Evolutionary conservation across 495 filamentous ascomycete genomes (phyloP), one percentile per base, ranked within the genome.

Genomic region (Chaetomium fimeti): DNA sequence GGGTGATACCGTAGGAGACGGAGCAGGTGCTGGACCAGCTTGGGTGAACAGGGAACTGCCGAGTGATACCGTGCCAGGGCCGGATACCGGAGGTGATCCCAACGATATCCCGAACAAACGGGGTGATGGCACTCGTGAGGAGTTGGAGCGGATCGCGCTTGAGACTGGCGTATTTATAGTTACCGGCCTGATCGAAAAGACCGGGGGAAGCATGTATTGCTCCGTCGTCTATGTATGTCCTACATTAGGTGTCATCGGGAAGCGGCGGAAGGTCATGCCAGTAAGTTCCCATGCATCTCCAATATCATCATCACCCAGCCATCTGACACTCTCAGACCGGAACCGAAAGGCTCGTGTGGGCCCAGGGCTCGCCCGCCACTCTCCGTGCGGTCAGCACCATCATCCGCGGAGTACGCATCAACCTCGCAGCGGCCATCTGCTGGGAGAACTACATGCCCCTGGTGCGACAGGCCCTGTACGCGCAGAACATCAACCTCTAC

Each of bases 401-500:
- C n/a, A 88, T 98, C 64, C 84, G 85, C 24, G 91, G 89, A 24
- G 85, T 93, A 16, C 85, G 83, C 51, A 76, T 98, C 22, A 92
- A 87, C 18, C 77, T 97, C 8, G 93, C 87, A 0, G 86, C 91
- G 0, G 93, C 93, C 2, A 95, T 98, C 48, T 98, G 93, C 79
- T 98, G 93, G 93, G 93, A 98, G 76, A 97, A 91, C 67, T 96
- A 91, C 72, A 98, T 98, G 93, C 93, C 93, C 0, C 78, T 97
- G 22, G 82, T 98, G 1, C 75, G 80, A 5, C 80, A 82, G 56
- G 68, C 87, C 24, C 81, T 98, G 20, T 98, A 98, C 70, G 82
- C 85, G 2, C 93, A 97, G 75, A 95, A 96, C 71, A 89, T 97
- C 62, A 96, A 93, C 71, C 79, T 98, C 24, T 98, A 95, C 69